phyloP scores from a whole-genome alignment of 1,284 basidiomycete species.

The Microstroma glucosiphilum region DNA sequence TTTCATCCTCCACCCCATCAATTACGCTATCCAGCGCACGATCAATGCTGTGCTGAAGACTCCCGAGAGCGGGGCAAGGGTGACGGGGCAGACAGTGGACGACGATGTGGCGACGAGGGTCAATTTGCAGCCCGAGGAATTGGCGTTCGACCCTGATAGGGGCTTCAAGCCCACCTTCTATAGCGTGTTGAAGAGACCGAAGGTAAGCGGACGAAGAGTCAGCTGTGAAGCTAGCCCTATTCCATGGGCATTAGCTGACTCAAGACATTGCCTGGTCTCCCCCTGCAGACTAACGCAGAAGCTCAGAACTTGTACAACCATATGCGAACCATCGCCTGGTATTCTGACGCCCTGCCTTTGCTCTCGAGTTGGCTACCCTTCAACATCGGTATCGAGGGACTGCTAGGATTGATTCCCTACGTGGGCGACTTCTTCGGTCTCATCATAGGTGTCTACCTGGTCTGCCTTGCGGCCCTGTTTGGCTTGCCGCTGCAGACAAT shows the following conservation, averaged over 20 bases:
- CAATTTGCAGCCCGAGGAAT: background rate
- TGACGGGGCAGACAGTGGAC: constrained; percentile 3
- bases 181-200: background rate
- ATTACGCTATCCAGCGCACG: constrained; percentile 1
- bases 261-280: too few relatives aligned
- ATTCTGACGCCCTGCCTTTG: constrained; percentile 29
- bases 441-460: constrained; percentile 40
- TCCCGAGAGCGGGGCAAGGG: constrained; percentile 3
- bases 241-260: too few relatives aligned
- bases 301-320: constrained; percentile 50
- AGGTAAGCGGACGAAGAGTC: background rate
- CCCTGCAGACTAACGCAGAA: constrained; percentile 16
- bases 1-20: constrained; percentile 2
- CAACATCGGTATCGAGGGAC: constrained; percentile 34
- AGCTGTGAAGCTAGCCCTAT: too few relatives aligned
- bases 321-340: constrained; percentile 37
- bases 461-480: constrained; percentile 40
- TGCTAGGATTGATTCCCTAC: constrained; percentile 39
- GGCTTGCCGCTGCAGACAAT: constrained; percentile 34
- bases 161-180: constrained; percentile 3
- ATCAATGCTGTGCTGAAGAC: background rate
- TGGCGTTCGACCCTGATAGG: background rate
- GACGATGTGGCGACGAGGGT: background rate
- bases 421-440: constrained; percentile 43
- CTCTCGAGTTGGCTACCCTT: constrained; percentile 26